A percentile compares a stretch with the other conserved stretches of the same genome.
These are phyloP conservation scores for Massariosphaeria phaeospora DNA, from an alignment of 495 filamentous ascomycete species.

Conservation along the genomic window DNA sequence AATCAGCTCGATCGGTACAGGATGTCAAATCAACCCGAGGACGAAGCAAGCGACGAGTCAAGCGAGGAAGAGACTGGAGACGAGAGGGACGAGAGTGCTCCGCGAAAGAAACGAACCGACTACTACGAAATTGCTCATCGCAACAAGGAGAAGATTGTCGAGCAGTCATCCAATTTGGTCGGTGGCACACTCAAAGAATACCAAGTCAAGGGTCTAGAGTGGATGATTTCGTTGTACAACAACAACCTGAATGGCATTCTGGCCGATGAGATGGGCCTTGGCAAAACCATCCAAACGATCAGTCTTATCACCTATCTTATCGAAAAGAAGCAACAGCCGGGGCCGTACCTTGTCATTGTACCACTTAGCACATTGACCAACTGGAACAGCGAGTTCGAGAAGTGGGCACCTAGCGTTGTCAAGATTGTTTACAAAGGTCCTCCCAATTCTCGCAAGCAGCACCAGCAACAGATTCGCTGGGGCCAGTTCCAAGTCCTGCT, in stretches of 20 bases:
- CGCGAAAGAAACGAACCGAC: slow-evolving; percentile 71
- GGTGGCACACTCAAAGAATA: slow-evolving; percentile 95
- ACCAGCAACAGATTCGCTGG: slow-evolving; percentile 89
- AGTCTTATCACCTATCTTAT: slow-evolving; percentile 95
- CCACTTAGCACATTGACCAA: slow-evolving; percentile 92
- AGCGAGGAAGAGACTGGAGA: slow-evolving; percentile 57
- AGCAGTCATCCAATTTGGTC: slow-evolving; percentile 77
- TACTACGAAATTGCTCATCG: slow-evolving; percentile 98
- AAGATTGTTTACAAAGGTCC: slow-evolving; percentile 96
- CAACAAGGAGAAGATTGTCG: slow-evolving; percentile 81
- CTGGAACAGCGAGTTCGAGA: slow-evolving; percentile 98
- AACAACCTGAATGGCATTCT: slow-evolving; percentile 99
- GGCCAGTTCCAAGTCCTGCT: slow-evolving; percentile 93
- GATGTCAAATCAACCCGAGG: slow-evolving; percentile 11
- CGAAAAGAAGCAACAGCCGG: slow-evolving; percentile 86
- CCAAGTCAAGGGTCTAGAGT: slow-evolving; percentile 94
- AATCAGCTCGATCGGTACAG: slow-evolving; percentile 70
- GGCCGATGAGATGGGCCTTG: slow-evolving; percentile 98
- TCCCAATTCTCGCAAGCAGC: slow-evolving; percentile 78
- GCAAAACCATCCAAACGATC: slow-evolving; percentile 99
- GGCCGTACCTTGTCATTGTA: slow-evolving; percentile 94
- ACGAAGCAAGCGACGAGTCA: slow-evolving; percentile 49
- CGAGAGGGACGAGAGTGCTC: slow-evolving; percentile 63
- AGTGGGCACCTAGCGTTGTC: slow-evolving; percentile 85
- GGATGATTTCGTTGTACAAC: slow-evolving; percentile 99